Evolutionary conservation across 2,329 filamentous ascomycete species (phyloP), one percentile per base, ranked within the genome.

Genomic region (Alternaria arborescens): DNA sequence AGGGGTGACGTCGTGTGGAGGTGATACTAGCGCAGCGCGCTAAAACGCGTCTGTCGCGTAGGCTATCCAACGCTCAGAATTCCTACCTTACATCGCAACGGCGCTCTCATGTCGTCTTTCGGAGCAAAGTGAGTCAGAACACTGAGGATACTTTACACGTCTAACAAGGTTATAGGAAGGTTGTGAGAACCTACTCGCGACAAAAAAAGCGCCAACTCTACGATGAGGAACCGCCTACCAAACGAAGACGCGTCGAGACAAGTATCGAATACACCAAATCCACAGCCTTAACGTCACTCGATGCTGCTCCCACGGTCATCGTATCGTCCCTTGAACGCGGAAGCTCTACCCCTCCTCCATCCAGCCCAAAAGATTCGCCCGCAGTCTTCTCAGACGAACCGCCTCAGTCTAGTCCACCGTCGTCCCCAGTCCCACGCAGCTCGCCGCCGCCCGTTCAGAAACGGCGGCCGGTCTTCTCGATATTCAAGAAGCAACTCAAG

Each of bases 391-490:
- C 82, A 12, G 82, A 83, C 67, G 80, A 81, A 47, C 53, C 61
- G 12, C 42, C 64, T 18, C 66, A 63, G 50, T 71, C 70, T 55
- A 77, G 70, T 55, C 72, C 74, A 52, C 72, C 75, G 3, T 77
- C 76, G 10, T 78, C 76, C 8, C 73, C 76, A 46, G 34, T 58
- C 47, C 62, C 52, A 11, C 55, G 57, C 38, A 66, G 59, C 61
- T 72, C 69, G 10, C 68, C 72, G n/a, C 70, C 74, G 24, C 66
- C 65, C n/a, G 40, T 58, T 4, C 62, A 63, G 22, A 65, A 57
- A 52, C 78, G 83, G 46, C 83, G 84, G 64, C 82, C 83, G 0
- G 80, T 83, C 4, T 86, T 86, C 62, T 78, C 82, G 1, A 82
- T 84, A 60, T 75, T 86, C 59, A 76, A 69, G 52, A 66, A 71